Base-by-base conservation (phyloP, 139 green algal genomes). In the Tetradesmus lagerheimii region DNA sequence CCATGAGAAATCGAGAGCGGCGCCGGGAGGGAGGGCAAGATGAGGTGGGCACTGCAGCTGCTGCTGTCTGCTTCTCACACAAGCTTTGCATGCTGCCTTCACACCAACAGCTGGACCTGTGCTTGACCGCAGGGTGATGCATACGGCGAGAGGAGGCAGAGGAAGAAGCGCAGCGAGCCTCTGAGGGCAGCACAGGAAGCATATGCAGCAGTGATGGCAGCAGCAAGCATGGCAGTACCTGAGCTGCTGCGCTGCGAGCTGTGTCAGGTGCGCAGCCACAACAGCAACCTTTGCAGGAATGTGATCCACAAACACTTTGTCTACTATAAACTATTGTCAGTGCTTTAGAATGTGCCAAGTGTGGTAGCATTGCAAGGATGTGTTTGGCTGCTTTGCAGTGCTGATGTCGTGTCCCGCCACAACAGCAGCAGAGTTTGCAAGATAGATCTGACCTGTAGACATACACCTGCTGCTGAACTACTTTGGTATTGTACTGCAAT, bases 171-270 rank as follows among this genome's bases (percentile, higher is more conserved):
- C 27, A 41, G n/a, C 27, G 83, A 88, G 38, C 83, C 83, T 2
- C 14, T 88, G 38, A 62, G 45, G 31, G 62, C 83, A 57, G 83
- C 83, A 18, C 83, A 80, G 47, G 64, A 62, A 27, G 83, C 39
- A 8, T 88, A 88, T 80, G 83, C 83, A 23, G 83, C 83, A 43
- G 83, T 77, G 18, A 39, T 88, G 29, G 83, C 83, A 35, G 83
- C 62, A n/a, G 83, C 83, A 39, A 29, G 29, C 20, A 38, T 80
- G 25, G 81, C 81, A 78, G 38, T 29, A 43, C 34, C 25, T 25
- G 31, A 25, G 5, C 64, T 86, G 80, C 29, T 41, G 27, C 83
- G 83, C 37, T 88, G 83, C 34, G 83, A 88, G 64, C 64, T 88
- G 11, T 88, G 81, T 50, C 81, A 87, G 80, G 80, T 86, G 66